phyloP scores from a whole-genome alignment of 257 asterid genomes.

The Cordia subcordata region DNA sequence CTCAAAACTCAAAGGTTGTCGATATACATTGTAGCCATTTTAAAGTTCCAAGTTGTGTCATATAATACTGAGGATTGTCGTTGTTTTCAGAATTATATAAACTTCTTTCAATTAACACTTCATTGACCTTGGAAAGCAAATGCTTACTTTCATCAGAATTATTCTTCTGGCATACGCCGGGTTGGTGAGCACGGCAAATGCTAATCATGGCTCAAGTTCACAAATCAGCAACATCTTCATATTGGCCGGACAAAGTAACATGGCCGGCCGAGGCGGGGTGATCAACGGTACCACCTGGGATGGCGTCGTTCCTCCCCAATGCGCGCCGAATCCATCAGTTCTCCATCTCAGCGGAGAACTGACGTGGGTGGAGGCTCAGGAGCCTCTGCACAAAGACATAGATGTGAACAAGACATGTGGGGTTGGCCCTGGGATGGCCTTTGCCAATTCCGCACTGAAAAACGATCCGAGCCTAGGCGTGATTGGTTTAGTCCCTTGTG shows the following conservation, averaged over 20 bases:
- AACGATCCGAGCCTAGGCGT: constrained; percentile 39
- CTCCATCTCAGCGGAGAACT: constrained; percentile 40
- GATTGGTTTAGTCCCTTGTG: constrained; percentile 55
- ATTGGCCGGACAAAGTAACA: constrained; percentile 85
- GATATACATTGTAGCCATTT: too few species aligned
- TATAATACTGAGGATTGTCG: too few species aligned
- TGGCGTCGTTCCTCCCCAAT: constrained; percentile 42
- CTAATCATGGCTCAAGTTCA: constrained; percentile 1
- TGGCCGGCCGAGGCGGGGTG: constrained; percentile 89
- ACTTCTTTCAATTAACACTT: too few species aligned
- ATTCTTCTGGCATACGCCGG: constrained; percentile 31
- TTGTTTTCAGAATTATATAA: too few species aligned
- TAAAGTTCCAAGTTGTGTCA: too few species aligned
- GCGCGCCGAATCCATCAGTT: constrained; percentile 30
- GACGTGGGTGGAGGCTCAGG: constrained; percentile 57
- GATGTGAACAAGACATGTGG: constrained; percentile 56
- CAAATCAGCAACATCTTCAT: constrained; percentile 45
- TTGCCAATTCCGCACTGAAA: constrained; percentile 33
- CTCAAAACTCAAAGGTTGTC: too few species aligned
- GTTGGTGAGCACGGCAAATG: constrained; percentile 16
- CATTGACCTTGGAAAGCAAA: constrained; percentile 15
- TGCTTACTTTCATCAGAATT: constrained; percentile 39
- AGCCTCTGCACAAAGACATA: constrained; percentile 78
- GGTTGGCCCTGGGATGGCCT: constrained; percentile 84
- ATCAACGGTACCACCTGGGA: constrained; percentile 54